Evolutionary conservation across 768 basidiomycete species (phyloP).

Genomic region (Lentinula detonsa): DNA sequence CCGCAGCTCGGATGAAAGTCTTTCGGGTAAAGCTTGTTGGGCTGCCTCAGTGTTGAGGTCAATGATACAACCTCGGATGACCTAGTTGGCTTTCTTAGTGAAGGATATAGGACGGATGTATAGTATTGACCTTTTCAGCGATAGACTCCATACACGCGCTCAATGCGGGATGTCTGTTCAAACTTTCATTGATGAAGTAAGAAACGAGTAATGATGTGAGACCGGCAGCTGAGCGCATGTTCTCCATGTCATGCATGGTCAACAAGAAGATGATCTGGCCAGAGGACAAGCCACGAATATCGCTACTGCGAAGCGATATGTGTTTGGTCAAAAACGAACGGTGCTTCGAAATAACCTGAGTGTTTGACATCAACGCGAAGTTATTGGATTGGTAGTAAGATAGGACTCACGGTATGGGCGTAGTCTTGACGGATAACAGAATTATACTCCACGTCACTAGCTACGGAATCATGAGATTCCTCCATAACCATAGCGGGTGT

Average conservation of each 20-base stretch:
- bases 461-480: conserved; percentile 72
- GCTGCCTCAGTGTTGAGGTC: conserved; percentile 72
- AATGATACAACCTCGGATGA: conserved; percentile 69
- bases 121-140: conserved; percentile 65
- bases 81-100: conserved; percentile 32
- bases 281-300: conserved; percentile 68
- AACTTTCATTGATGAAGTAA: conserved; percentile 83
- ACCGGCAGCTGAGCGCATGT: conserved; percentile 75
- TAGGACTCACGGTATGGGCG: conserved; percentile 54
- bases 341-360: conserved; percentile 67
- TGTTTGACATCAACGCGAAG: conserved; percentile 5
- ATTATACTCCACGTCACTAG: conserved; percentile 89
- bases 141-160: conserved; percentile 79
- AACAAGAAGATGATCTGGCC: conserved; percentile 84
- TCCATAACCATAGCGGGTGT: conserved; percentile 85
- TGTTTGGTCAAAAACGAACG: conserved; percentile 56
- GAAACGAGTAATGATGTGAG: conserved; percentile 75
- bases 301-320: conserved; percentile 58
- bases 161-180: conserved; percentile 67
- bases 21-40: conserved; percentile 68
- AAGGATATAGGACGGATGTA: not conserved
- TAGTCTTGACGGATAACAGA: conserved; percentile 86
- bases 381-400: not conserved
- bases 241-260: conserved; percentile 84
- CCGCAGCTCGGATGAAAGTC: conserved; percentile 68